phyloP scores from a whole-genome alignment of 2,329 filamentous ascomycete genomes.

The Grosmannia serpens region DNA sequence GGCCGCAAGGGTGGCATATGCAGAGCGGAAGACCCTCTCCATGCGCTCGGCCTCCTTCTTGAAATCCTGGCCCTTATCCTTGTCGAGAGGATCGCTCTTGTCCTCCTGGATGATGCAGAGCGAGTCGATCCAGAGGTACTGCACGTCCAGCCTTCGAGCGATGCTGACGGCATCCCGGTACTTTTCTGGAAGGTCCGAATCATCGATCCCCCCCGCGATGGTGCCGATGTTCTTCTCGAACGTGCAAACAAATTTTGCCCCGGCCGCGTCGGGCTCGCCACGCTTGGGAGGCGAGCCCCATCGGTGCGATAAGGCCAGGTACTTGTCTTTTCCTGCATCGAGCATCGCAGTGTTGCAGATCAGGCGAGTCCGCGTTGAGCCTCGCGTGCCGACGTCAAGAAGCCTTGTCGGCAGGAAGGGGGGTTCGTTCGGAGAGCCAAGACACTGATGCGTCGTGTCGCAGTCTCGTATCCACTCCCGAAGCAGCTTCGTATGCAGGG shows the following conservation, averaged over 20 bases:
- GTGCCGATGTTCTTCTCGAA: background rate
- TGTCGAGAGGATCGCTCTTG: slow-evolving; percentile 6
- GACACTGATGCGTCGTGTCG: background rate
- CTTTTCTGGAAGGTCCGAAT: background rate
- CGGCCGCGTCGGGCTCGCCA: background rate
- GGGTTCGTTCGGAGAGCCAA: background rate
- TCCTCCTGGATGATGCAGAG: background rate
- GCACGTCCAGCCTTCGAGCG: slow-evolving; percentile 5
- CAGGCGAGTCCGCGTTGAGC: background rate
- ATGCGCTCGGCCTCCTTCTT: slow-evolving; percentile 14
- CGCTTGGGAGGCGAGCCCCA: background rate
- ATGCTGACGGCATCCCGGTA: slow-evolving; percentile 11
- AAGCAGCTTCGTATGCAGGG: background rate
- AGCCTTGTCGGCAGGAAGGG: background rate
- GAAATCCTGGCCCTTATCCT: slow-evolving; percentile 10
- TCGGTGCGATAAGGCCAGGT: background rate
- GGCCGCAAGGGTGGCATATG: slow-evolving; percentile 17
- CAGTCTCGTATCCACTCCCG: background rate
- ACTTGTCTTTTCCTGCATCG: background rate
- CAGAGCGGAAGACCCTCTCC: slow-evolving; percentile 17
- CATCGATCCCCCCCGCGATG: background rate
- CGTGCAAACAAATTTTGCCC: background rate
- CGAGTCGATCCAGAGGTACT: slow-evolving; percentile 11
- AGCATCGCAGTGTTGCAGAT: background rate
- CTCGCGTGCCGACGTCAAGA: background rate